Evolutionary conservation across 129 eudicot genomes (phyloP).

Genomic region (Scalesia atractyloides): DNA sequence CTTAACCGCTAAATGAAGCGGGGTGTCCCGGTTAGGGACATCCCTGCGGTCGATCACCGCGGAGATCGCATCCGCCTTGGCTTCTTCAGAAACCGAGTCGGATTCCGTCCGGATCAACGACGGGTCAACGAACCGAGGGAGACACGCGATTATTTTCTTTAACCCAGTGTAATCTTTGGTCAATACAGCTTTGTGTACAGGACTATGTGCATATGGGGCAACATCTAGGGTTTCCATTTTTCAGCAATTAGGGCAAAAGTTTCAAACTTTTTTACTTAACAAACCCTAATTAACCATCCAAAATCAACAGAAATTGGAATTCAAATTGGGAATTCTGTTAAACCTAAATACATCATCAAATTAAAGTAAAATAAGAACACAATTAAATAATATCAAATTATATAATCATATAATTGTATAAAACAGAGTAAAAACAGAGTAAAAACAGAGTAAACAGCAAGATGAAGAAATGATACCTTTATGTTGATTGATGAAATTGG

Average conservation of each 20-base stretch:
- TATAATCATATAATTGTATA: no score
- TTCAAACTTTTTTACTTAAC: slow-evolving; percentile 5
- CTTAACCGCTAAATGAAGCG: slow-evolving; percentile 57
- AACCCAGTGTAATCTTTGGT: slow-evolving; percentile 38
- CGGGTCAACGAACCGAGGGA: slow-evolving; percentile 40
- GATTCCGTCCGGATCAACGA: slow-evolving; percentile 36
- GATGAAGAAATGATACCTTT: slow-evolving; percentile 30
- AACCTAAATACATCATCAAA: slow-evolving; percentile 17
- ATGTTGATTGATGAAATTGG: slow-evolving; percentile 30
- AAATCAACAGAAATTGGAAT: background rate
- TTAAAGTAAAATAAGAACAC: no score
- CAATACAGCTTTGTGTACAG: slow-evolving; percentile 45
- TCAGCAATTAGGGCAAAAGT: slow-evolving; percentile 29
- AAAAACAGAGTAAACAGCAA: slow-evolving; percentile 13
- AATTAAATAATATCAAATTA: no score
- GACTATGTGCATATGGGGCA: slow-evolving; percentile 47
- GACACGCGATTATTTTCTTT: slow-evolving; percentile 34
- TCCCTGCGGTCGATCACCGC: slow-evolving; percentile 47
- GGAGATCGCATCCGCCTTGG: slow-evolving; percentile 46
- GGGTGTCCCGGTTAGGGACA: slow-evolving; percentile 51
- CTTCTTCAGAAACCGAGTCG: slow-evolving; percentile 41
- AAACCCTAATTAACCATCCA: slow-evolving; percentile 27
- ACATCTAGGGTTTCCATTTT: slow-evolving; percentile 43
- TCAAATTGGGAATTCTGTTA: background rate
- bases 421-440: no score